These are phyloP conservation scores for Scenedesmus sp. DNA, from an alignment of 163 green algal species.

Conservation along the genomic window DNA sequence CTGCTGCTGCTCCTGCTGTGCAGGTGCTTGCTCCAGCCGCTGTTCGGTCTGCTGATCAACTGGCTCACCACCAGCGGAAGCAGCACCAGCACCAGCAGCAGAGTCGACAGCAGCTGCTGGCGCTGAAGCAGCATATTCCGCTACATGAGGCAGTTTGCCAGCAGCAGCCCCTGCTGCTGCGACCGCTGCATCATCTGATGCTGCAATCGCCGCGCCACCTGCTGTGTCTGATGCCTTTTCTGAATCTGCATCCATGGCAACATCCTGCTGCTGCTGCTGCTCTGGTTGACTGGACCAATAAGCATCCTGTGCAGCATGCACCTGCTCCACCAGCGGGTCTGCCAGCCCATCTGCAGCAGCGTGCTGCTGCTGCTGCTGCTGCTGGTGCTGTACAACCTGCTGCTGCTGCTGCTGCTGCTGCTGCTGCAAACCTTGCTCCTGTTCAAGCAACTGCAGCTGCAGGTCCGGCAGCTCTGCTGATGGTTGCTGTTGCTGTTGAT, in stretches of 20 bases:
- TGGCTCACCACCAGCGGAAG: neutral
- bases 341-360: neutral
- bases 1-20: constrained; percentile 8
- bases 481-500: neutral
- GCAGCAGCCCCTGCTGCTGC: neutral
- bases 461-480: neutral
- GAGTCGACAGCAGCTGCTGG: neutral
- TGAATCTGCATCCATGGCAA: no score
- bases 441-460: constrained; percentile 21
- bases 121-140: neutral
- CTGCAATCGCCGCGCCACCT: neutral
- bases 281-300: no score
- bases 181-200: neutral
- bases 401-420: neutral
- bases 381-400: neutral
- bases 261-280: neutral
- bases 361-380: constrained; percentile 24
- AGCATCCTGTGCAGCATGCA: no score
- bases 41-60: neutral
- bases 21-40: neutral
- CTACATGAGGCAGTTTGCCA: neutral
- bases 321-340: neutral
- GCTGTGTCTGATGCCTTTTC: no score
- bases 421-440: neutral
- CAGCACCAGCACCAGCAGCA: neutral